Evolutionary conservation across 768 basidiomycete genomes (phyloP).

Genomic region (Suillus decipiens): DNA sequence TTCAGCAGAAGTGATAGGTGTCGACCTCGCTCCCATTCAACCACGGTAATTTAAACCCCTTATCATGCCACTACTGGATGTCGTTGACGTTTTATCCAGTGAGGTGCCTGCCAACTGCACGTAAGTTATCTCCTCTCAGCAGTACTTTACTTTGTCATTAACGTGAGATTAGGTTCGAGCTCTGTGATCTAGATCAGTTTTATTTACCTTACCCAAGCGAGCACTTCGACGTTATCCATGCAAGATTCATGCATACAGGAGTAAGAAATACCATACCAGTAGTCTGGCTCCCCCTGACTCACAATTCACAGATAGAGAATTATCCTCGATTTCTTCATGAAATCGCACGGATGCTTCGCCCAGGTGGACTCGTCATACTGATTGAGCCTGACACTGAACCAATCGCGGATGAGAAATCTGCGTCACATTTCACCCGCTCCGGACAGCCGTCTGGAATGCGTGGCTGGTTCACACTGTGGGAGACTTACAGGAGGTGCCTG

Average conservation of each 20-base stretch:
- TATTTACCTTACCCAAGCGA: constrained; percentile 63
- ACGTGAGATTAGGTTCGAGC: constrained; percentile 53
- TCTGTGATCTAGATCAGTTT: constrained; percentile 64
- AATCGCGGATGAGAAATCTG: constrained; percentile 45
- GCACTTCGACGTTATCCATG: constrained; percentile 70
- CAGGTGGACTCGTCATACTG: constrained; percentile 68
- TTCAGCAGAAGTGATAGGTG: constrained; percentile 61
- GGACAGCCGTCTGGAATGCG: constrained; percentile 41
- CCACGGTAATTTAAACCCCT: constrained; percentile 48
- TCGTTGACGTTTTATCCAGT: constrained; percentile 36
- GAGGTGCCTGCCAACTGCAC: constrained; percentile 72
- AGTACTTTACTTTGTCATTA: constrained; percentile 10
- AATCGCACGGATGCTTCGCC: constrained; percentile 65
- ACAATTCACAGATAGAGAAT: constrained; percentile 52
- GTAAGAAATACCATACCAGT: constrained; percentile 40
- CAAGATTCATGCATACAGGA: constrained; percentile 67
- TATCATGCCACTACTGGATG: constrained; percentile 8
- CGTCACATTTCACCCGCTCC: constrained; percentile 35
- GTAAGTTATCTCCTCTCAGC: constrained; percentile 42
- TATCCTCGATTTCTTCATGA: constrained; percentile 63
- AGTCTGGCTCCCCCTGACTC: constrained; percentile 10
- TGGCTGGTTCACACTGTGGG: constrained; percentile 68
- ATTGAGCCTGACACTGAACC: constrained; percentile 63
- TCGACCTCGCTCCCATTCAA: constrained; percentile 74
- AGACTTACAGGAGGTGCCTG: constrained; percentile 59